Conservation (phyloP, 441 rosid genomes). For the Hura crepitans region DNA sequence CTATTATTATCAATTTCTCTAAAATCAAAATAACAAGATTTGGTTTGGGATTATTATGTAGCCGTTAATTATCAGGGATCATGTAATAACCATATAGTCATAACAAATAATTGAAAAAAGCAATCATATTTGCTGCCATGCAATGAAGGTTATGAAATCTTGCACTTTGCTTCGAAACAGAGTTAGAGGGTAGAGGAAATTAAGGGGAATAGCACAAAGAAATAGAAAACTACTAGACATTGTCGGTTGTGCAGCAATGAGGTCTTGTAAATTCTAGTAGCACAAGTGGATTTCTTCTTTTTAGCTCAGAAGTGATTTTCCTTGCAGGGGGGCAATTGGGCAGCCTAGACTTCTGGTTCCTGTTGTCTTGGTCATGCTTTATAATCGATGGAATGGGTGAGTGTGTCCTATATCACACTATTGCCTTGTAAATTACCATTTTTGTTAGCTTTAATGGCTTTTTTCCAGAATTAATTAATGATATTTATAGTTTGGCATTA, state of each 20-base stretch:
- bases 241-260: too few species aligned
- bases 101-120: too few species aligned
- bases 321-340: slow-evolving; percentile 69
- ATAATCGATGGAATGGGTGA: slow-evolving; percentile 83
- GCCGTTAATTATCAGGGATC: too few species aligned
- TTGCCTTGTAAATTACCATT: background rate
- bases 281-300: background rate
- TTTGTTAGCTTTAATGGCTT: background rate
- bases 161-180: too few species aligned
- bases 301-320: slow-evolving; percentile 14
- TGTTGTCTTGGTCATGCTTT: slow-evolving; percentile 80
- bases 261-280: background rate
- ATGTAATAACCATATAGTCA: too few species aligned
- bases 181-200: too few species aligned
- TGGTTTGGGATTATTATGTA: too few species aligned
- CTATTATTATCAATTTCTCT: background rate
- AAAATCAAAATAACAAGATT: too few species aligned
- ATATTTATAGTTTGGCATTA: background rate
- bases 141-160: too few species aligned
- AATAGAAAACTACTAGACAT: too few species aligned
- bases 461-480: background rate
- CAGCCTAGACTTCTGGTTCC: slow-evolving; percentile 89
- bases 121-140: too few species aligned
- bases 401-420: slow-evolving; percentile 20
- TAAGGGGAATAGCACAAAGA: too few species aligned